phyloP scores from a whole-genome alignment of 1,284 basidiomycete species.

The Cryptococcus deneoformans region DNA sequence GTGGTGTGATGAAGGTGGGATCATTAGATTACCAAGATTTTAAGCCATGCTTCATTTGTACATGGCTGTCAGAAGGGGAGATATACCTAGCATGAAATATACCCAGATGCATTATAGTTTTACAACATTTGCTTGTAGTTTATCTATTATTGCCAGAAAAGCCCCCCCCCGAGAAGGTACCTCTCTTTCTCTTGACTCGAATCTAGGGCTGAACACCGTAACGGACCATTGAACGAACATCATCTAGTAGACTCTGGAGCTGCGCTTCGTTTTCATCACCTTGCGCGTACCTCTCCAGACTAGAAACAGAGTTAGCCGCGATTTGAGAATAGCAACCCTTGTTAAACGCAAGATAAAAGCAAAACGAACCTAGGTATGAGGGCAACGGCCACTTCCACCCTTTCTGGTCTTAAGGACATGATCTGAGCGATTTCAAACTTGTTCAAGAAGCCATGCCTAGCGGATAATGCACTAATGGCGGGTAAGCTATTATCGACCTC shows the following conservation, averaged over 20 bases:
- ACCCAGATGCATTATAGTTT: slow-evolving; percentile 2
- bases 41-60: slow-evolving; percentile 10
- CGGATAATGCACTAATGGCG: slow-evolving; percentile 22
- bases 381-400: slow-evolving; percentile 41
- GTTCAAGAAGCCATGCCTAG: slow-evolving; percentile 37
- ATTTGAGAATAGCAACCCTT: neutral
- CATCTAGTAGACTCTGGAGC: slow-evolving; percentile 36
- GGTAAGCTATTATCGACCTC: neutral
- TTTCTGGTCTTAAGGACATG: slow-evolving; percentile 42
- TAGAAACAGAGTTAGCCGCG: slow-evolving; percentile 6
- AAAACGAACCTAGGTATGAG: slow-evolving; percentile 42
- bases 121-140: slow-evolving; percentile 5
- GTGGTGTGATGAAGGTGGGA: slow-evolving; percentile 40
- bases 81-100: slow-evolving; percentile 3
- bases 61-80: neutral
- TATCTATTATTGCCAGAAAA: neutral
- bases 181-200: neutral
- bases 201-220: slow-evolving; percentile 20
- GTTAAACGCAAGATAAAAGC: neutral
- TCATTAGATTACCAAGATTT: slow-evolving; percentile 41
- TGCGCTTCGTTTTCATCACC: slow-evolving; percentile 32
- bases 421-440: slow-evolving; percentile 47
- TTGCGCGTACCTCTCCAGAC: slow-evolving; percentile 39
- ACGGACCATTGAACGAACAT: slow-evolving; percentile 32
- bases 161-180: too few species aligned